These are phyloP conservation scores for Populus hybrid DNA, from an alignment of 441 rosid genomes.

Conservation along the genomic window DNA sequence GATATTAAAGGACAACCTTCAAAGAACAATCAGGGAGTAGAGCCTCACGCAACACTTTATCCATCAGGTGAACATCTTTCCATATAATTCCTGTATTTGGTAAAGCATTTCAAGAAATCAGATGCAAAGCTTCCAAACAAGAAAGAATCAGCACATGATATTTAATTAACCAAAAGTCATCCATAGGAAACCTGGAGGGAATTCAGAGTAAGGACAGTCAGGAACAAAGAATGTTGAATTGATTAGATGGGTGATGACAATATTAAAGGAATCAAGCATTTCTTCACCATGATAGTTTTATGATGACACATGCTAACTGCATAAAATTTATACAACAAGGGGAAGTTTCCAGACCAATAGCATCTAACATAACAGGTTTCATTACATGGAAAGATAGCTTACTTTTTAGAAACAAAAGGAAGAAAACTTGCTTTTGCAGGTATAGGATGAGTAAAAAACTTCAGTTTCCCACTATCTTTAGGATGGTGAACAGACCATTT, in stretches of 20 bases:
- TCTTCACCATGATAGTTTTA: background rate
- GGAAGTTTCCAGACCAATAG: background rate
- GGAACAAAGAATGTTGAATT: constrained; percentile 7
- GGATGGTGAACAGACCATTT: background rate
- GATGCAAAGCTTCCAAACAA: background rate
- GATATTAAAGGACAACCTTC: constrained; percentile 50
- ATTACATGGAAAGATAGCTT: background rate
- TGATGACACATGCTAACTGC: background rate
- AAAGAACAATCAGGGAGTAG: constrained; percentile 64
- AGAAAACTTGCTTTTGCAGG: background rate
- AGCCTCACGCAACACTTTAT: constrained; percentile 80
- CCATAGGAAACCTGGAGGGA: background rate
- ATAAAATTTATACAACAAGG: background rate
- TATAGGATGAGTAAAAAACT: background rate
- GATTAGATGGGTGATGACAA: background rate
- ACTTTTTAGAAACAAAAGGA: background rate
- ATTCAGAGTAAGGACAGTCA: constrained; percentile 6
- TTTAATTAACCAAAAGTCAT: constrained; percentile 1
- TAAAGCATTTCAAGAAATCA: constrained; percentile 20
- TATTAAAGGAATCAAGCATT: background rate
- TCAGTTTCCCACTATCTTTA: background rate
- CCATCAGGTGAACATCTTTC: constrained; percentile 85
- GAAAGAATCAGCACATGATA: background rate
- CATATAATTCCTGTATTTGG: constrained; percentile 68
- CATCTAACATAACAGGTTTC: background rate